Base-by-base conservation (phyloP, 2,329 filamentous ascomycete genomes). In the Nigrospora sphaerica region DNA sequence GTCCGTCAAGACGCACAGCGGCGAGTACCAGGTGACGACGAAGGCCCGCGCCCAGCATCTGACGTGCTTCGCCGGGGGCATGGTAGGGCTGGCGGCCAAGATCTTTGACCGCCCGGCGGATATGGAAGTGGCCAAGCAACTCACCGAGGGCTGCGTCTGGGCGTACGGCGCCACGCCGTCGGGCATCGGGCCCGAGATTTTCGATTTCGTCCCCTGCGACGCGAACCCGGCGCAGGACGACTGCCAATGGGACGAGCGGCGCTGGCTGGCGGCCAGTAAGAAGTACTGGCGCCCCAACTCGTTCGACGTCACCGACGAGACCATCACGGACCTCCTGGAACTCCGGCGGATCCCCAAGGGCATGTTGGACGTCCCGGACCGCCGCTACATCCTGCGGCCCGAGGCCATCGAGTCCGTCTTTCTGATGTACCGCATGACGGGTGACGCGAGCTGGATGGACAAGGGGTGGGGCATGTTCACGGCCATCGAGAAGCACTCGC, bases 371-470 rank as follows among this genome's bases (percentile, higher is more conserved):
- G 72, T 84, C 40, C 62, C 67, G 37, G 77, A 83, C 47, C 64
- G 69, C 36, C 73, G 74, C 46, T 88, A 87, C 58, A 78, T 86
- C 31, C 70, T 88, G 39, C 76, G 83, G 47, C 86, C 86, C 17
- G 87, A 92, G 65, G 86, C 86, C 2, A 88, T 92, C 45, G 87
- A 92, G 68, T 86, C 81, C 13, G 78, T 93, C 5, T 92, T 88
- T 63, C 78, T 88, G 59, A 79, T 92, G 71, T 88, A 85, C 62
- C 78, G 86, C 47, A 72, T 88, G 48, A 89, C 85, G 0, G 86
- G 85, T 23, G 79, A 87, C 52, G 54, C 71, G 1, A 67, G 71
- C 42, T 85, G 81, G 74, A 79, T 79, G 58, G 76, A 85, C 48
- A 81, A 81, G 59, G 86, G 84, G 2, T 89, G 86, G 86, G 69